A percentile compares a stretch with the other conserved stretches of the same genome.
These are phyloP conservation scores for Porpolomopsis calyptriformis DNA, from an alignment of 768 basidiomycete species.

Conservation along the genomic window DNA sequence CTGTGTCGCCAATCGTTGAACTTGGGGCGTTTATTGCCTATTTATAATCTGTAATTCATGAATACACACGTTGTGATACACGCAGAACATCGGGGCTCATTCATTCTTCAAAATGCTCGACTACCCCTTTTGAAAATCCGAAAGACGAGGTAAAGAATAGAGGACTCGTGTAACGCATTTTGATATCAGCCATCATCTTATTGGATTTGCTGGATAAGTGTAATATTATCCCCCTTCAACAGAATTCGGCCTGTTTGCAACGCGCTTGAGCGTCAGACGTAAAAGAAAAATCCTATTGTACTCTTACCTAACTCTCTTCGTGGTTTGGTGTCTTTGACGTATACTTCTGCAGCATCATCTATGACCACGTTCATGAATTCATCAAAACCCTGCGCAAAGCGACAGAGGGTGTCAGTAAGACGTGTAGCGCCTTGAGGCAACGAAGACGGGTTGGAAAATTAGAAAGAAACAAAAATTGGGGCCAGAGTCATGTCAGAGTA, in stretches of 20 bases:
- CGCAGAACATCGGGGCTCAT: no score
- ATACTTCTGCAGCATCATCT: conserved; percentile 89
- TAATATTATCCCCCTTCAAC: conserved; percentile 96
- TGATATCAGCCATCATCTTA: no score
- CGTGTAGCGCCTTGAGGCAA: background rate
- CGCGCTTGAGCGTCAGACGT: background rate
- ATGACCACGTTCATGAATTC: conserved; percentile 99
- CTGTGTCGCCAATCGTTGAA: conserved; percentile 71
- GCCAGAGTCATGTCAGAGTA: conserved; percentile 3
- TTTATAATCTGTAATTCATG: conserved; percentile 64
- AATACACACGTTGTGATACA: no score
- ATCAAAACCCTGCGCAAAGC: conserved; percentile 76
- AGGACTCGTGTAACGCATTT: no score
- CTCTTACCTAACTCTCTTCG: conserved; percentile 69
- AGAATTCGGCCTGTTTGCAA: conserved; percentile 70
- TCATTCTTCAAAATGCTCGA: no score
- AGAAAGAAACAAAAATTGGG: no score
- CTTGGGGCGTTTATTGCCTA: conserved; percentile 59
- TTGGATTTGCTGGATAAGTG: conserved; percentile 74
- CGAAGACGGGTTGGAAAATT: no score
- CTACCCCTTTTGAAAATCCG: no score
- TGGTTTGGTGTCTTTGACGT: conserved; percentile 81
- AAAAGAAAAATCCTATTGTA: conserved; percentile 1
- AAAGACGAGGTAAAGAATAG: no score
- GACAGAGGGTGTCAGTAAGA: conserved; percentile 8